Conservation (phyloP, 441 rosid genomes). For the Pelargonium australe region DNA sequence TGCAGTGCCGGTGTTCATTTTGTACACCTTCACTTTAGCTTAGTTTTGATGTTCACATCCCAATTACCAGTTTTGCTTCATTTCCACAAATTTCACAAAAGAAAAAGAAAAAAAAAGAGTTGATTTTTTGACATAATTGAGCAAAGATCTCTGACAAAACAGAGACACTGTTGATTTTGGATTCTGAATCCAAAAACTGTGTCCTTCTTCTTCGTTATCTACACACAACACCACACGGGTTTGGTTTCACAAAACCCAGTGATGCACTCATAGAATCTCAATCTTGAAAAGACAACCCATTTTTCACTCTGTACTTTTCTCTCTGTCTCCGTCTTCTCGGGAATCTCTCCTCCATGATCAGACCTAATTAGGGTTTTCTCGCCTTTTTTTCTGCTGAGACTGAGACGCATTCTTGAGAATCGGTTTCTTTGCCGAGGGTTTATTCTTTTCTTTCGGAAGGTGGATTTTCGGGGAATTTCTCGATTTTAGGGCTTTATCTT, state of each 20-base stretch:
- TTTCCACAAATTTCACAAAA: no score
- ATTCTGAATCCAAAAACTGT: no score
- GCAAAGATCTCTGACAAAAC: no score
- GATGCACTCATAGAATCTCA: conserved; percentile 42
- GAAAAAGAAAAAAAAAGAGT: no score
- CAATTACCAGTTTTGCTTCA: no score
- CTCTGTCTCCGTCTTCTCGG: conserved; percentile 1
- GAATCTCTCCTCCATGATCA: background rate
- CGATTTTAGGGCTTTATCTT: background rate
- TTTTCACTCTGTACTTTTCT: conserved; percentile 2
- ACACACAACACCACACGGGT: conserved; percentile 41
- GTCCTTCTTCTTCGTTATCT: conserved; percentile 18
- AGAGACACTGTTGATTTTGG: no score
- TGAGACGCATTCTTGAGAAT: background rate
- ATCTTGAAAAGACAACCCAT: conserved; percentile 11
- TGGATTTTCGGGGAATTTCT: background rate
- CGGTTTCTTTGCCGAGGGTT: conserved; percentile 21
- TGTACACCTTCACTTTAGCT: no score
- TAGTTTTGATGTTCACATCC: no score
- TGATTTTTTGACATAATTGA: no score
- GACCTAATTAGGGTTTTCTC: conserved; percentile 13
- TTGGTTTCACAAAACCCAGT: no score
- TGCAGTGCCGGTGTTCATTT: no score
- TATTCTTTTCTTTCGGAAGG: conserved; percentile 6
- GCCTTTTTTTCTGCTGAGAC: conserved; percentile 3